These are phyloP conservation scores for Quercus ilex DNA, from an alignment of 306 rosid genomes.

Conservation along the genomic window DNA sequence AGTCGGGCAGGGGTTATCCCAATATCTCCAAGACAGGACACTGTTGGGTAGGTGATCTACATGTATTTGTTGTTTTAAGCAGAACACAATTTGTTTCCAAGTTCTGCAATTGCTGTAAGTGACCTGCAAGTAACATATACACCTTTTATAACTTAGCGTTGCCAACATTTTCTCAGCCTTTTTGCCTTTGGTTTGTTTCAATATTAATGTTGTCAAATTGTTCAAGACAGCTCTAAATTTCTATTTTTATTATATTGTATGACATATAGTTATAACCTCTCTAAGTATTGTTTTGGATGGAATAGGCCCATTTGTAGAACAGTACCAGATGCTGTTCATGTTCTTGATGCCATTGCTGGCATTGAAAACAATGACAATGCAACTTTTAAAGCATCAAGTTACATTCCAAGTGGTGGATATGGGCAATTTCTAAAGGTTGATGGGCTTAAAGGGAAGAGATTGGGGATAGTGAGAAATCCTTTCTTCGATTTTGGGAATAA, in stretches of 20 bases:
- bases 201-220: too few relatives aligned
- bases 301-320: constrained; percentile 64
- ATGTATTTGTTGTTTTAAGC: too few relatives aligned
- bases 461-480: constrained; percentile 37
- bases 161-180: too few relatives aligned
- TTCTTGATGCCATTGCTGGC: constrained; percentile 60
- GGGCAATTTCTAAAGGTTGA: constrained; percentile 42
- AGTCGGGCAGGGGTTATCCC: constrained; percentile 74
- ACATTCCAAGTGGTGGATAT: constrained; percentile 55
- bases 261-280: too few relatives aligned
- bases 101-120: too few relatives aligned
- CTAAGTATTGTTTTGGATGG: constrained; percentile 3
- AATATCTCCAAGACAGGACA: constrained; percentile 56
- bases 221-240: too few relatives aligned
- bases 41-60: constrained; percentile 49
- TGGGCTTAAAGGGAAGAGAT: constrained; percentile 61
- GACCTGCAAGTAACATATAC: too few relatives aligned
- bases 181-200: too few relatives aligned
- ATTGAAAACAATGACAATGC: constrained; percentile 35
- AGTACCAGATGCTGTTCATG: constrained; percentile 59
- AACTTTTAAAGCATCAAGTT: constrained; percentile 42
- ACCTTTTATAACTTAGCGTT: too few relatives aligned
- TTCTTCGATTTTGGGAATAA: constrained; percentile 25
- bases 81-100: too few relatives aligned
- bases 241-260: too few relatives aligned